Evolutionary conservation across 768 basidiomycete species (phyloP).

Genomic region (Pleurotus citrinopileatus): DNA sequence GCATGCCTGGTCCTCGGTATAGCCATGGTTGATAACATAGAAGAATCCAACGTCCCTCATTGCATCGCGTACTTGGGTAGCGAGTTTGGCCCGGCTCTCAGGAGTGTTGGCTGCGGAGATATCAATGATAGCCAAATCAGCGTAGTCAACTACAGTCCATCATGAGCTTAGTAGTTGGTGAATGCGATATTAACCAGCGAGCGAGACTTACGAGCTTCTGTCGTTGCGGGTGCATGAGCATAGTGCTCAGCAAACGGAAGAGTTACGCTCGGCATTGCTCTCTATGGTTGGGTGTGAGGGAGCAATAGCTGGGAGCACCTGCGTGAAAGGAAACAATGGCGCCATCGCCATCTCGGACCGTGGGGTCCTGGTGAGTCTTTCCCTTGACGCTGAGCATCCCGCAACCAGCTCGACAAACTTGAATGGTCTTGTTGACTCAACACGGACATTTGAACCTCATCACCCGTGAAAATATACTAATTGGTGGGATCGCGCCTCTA

Average conservation of each 20-base stretch:
- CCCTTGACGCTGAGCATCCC: constrained; percentile 22
- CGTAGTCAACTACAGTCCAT: constrained; percentile 46
- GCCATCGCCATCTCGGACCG: too few relatives aligned
- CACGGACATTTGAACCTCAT: constrained; percentile 27
- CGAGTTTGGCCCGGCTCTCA: constrained; percentile 26
- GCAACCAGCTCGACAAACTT: constrained; percentile 17
- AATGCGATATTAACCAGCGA: neutral
- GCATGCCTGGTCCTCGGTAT: neutral
- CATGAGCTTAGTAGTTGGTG: too few relatives aligned
- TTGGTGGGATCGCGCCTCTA: neutral
- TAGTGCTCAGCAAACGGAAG: constrained; percentile 29
- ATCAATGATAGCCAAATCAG: constrained; percentile 36
- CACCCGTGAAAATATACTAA: constrained; percentile 24
- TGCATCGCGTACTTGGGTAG: constrained; percentile 25
- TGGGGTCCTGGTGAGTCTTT: too few relatives aligned
- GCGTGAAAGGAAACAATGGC: too few relatives aligned
- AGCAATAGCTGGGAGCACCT: too few relatives aligned
- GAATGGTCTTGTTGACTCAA: constrained; percentile 18
- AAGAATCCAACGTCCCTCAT: neutral
- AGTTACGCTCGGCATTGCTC: constrained; percentile 22
- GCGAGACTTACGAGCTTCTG: constrained; percentile 24
- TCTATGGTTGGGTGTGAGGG: too few relatives aligned
- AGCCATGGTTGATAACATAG: neutral
- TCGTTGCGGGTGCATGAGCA: constrained; percentile 28
- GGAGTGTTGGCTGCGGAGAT: constrained; percentile 26